Evolutionary conservation across 306 rosid genomes (phyloP).

Genomic region (Vigna angularis): DNA sequence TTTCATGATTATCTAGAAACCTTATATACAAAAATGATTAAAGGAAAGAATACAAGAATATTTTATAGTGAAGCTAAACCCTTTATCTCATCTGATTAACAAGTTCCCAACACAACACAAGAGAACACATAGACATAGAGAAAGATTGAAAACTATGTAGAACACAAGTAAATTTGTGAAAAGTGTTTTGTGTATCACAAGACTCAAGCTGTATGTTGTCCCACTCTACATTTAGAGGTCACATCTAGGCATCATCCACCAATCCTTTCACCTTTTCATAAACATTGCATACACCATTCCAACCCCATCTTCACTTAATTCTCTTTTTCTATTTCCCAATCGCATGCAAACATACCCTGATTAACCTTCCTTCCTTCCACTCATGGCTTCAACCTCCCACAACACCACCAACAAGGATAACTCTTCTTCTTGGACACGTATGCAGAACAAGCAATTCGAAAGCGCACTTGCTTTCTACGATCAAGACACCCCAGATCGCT

Average conservation of each 20-base stretch:
- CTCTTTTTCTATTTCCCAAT: not conserved
- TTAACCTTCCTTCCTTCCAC: not conserved
- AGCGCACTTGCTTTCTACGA: conserved; percentile 59
- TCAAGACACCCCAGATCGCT: conserved; percentile 55
- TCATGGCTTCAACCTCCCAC: conserved; percentile 40
- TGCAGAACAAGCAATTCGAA: conserved; percentile 62
- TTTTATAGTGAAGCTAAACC: no score
- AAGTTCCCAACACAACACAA: not conserved
- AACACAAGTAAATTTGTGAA: not conserved
- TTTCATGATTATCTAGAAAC: no score
- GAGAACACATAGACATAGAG: not conserved
- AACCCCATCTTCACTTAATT: not conserved
- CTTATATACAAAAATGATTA: no score
- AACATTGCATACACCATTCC: conserved; percentile 33
- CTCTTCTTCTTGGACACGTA: conserved; percentile 53
- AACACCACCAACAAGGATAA: conserved; percentile 28
- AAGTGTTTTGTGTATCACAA: conserved; percentile 5
- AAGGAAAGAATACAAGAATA: no score
- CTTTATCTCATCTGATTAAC: not conserved
- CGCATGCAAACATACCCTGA: conserved; percentile 6
- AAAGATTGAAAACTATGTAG: not conserved
- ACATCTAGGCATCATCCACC: conserved; percentile 24
- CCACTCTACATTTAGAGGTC: conserved; percentile 27
- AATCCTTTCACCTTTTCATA: conserved; percentile 29
- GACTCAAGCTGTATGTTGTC: conserved; percentile 28